Percentiles rank a stretch among this genome's conserved stretches.
phyloP scores from a whole-genome alignment of 371 early-diverging fungal species.

The Apophysomyces sp. region DNA sequence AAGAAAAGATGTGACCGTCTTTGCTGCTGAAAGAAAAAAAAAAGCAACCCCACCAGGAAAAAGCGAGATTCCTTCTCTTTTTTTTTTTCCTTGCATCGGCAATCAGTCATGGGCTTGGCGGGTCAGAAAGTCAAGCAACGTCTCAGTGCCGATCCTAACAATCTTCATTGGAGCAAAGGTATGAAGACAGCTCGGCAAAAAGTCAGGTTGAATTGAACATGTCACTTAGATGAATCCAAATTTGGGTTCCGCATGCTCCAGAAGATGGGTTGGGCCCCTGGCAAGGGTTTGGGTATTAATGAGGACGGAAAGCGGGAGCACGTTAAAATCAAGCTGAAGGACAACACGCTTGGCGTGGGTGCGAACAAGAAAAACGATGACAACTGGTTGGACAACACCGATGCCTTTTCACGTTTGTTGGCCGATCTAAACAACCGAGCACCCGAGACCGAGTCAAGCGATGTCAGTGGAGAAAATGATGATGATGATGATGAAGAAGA shows the following conservation, averaged over 20 bases:
- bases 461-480: constrained; percentile 11
- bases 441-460: constrained; percentile 10
- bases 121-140: constrained; percentile 81
- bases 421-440: constrained; percentile 66
- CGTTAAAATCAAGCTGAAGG: constrained; percentile 79
- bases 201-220: neutral
- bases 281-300: constrained; percentile 89
- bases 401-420: constrained; percentile 85
- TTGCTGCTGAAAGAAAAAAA: neutral
- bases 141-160: constrained; percentile 90
- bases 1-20: neutral
- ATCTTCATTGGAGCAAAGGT: constrained; percentile 86
- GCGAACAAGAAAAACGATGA: constrained; percentile 83
- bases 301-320: constrained; percentile 81
- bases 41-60: neutral
- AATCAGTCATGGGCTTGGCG: constrained; percentile 73
- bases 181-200: neutral
- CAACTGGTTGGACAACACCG: constrained; percentile 93
- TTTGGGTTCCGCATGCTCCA: constrained; percentile 90
- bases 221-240: constrained; percentile 68
- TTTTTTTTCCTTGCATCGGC: neutral
- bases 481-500: constrained; percentile 9
- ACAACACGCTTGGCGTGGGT: constrained; percentile 84
- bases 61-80: neutral
- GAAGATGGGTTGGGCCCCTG: constrained; percentile 96